Evolutionary conservation across 2,329 filamentous ascomycete genomes (phyloP), one percentile per base, ranked within the genome.

Genomic region (Elsinoe fawcettii): DNA sequence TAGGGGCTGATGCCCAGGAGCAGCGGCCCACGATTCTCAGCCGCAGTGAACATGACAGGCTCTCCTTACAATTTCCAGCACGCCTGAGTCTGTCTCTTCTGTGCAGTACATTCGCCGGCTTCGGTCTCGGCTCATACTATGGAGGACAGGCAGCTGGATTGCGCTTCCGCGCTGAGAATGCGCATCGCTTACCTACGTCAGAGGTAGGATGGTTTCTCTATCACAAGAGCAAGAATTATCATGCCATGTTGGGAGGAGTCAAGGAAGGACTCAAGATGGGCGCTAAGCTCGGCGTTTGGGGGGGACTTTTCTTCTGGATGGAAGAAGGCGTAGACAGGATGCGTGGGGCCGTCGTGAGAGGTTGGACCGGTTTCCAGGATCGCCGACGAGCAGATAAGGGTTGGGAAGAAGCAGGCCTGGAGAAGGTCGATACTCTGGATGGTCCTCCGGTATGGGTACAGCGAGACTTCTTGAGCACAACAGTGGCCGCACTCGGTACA

Each of bases 161-260:
- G 58, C 86, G 87, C 37, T 99, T 96, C 75, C 86, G 92, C 57
- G 93, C 93, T 60, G 93, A 99, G 73, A 95, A 99, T 69, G 90
- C 93, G 1, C 93, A 99, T 77, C 88, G 92, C 63, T 83, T 96
- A 61, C 93, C 93, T 18, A 84, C 82, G 2, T 85, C 85, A 1
- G 85, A 88, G 23, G 83, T 85, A 1, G 92, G 90, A 16, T 99
- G 93, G 93, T 99, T 92, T 69, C 81, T 97, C n/a, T 99, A 99
- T 72, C 92, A 97, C 77, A 96, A 96, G 74, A 89, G 84, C 69
- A 97, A 97, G 73, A 97, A 96, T 73, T 97, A 99, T 75, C 84
- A 90, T 66, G 81, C 87, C 54, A 85, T 88, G 65, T 80, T 87
- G 20, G 88, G 87, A 5, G 92, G 87, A 0, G 75, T 95, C 16